phyloP scores from a whole-genome alignment of 2,329 filamentous ascomycete genomes.

The Immersiporthe knoxdaviesiana region DNA sequence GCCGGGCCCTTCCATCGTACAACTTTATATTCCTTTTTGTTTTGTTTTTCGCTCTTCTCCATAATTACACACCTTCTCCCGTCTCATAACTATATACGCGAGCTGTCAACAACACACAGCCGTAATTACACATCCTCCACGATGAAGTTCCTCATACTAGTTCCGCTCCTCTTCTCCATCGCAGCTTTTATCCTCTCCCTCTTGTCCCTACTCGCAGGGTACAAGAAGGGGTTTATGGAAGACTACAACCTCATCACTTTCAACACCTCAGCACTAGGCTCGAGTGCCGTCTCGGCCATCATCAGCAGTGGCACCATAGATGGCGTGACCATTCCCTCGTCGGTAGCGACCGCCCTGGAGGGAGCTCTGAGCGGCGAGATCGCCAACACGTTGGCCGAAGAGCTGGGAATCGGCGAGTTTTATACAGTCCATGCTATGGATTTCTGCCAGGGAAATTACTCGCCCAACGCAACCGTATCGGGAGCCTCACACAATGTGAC shows the following conservation, averaged over 20 bases:
- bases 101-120: not conserved
- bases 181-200: conserved; percentile 42
- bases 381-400: conserved; percentile 33
- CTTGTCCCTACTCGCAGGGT: conserved; percentile 43
- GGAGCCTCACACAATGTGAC: conserved; percentile 34
- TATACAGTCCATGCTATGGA: conserved; percentile 39
- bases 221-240: conserved; percentile 41
- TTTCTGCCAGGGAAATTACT: conserved; percentile 38
- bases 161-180: conserved; percentile 40
- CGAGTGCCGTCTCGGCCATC: conserved; percentile 37
- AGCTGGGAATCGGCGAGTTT: conserved; percentile 39
- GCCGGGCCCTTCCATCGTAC: not conserved
- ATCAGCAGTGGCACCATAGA: conserved; percentile 7
- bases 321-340: conserved; percentile 1
- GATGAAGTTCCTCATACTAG: conserved; percentile 17
- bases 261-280: conserved; percentile 47
- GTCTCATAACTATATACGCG: not conserved
- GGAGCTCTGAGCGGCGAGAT: conserved; percentile 28
- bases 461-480: conserved; percentile 32
- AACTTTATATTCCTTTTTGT: not conserved
- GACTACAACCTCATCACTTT: conserved; percentile 45
- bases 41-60: not conserved
- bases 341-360: conserved; percentile 31
- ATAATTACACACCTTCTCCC: not conserved
- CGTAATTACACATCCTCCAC: not conserved